Evolutionary conservation across 805 yeast genomes (phyloP).

Genomic region (Starmerella apis): DNA sequence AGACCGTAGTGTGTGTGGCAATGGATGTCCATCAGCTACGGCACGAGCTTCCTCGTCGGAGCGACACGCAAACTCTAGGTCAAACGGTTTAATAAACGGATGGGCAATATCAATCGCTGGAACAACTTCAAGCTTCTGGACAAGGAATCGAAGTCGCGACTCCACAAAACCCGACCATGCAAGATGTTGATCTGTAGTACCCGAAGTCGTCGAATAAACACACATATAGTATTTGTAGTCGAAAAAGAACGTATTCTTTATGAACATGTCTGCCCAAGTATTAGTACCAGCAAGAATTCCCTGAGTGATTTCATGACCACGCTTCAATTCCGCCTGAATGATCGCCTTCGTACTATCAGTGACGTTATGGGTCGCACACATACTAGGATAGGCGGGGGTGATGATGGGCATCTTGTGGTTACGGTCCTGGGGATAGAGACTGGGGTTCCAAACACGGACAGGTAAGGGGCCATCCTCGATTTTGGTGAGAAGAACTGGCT

Average conservation of each 20-base stretch:
- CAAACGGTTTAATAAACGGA: constrained; percentile 75
- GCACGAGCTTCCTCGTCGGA: constrained; percentile 47
- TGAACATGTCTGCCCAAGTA: constrained; percentile 66
- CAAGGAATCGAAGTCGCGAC: constrained; percentile 69
- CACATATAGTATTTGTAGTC: constrained; percentile 80
- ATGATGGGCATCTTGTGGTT: constrained; percentile 94
- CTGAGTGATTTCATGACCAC: constrained; percentile 63
- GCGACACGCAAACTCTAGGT: constrained; percentile 40
- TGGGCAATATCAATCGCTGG: constrained; percentile 76
- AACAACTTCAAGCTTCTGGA: constrained; percentile 68
- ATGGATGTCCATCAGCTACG: constrained; percentile 43
- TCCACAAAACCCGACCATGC: constrained; percentile 93
- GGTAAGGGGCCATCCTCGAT: constrained; percentile 97
- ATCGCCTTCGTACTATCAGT: constrained; percentile 78
- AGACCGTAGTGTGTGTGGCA: constrained; percentile 40
- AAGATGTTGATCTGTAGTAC: constrained; percentile 67
- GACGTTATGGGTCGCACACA: constrained; percentile 98
- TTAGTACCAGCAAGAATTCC: constrained; percentile 55
- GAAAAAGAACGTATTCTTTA: constrained; percentile 70
- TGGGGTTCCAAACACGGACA: constrained; percentile 94
- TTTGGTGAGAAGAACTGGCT: constrained; percentile 82
- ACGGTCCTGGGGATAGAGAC: constrained; percentile 77
- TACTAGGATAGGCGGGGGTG: constrained; percentile 95
- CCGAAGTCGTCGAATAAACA: constrained; percentile 64
- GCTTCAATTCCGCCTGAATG: constrained; percentile 63